These are phyloP conservation scores for Sinapis alba DNA, from an alignment of 441 rosid genomes.

Conservation along the genomic window DNA sequence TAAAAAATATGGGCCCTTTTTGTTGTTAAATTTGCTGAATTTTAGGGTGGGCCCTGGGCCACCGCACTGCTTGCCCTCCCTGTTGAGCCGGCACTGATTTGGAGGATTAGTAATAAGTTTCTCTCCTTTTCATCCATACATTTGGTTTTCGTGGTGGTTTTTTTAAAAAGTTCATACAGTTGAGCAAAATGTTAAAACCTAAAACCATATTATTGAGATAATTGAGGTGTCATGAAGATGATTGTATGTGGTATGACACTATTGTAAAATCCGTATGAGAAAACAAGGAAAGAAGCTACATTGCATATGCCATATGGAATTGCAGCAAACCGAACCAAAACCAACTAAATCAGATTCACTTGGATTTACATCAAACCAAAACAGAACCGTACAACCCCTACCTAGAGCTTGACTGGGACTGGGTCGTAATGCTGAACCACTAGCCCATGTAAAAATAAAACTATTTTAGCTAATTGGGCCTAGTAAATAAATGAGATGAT, in stretches of 20 bases:
- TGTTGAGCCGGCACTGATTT: no score
- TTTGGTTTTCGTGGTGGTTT: neutral
- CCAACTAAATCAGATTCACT: neutral
- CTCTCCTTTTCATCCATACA: neutral
- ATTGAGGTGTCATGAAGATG: neutral
- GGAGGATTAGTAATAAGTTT: slow-evolving; percentile 3
- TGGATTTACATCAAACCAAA: neutral
- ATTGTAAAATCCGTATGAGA: neutral
- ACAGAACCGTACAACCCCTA: neutral
- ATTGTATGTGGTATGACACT: neutral
- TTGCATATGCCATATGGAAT: neutral
- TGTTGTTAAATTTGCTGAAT: no score
- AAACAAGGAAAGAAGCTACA: neutral
- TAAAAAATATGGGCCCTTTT: no score
- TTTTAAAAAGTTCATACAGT: neutral
- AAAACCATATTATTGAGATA: neutral
- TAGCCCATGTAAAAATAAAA: neutral
- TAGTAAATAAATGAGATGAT: neutral
- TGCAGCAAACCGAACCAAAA: neutral
- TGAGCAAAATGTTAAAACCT: neutral
- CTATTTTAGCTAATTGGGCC: neutral
- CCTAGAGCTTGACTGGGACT: no score
- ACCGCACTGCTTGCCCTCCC: no score
- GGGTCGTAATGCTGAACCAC: slow-evolving; percentile 2
- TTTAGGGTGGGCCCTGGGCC: no score